Evolutionary conservation across 108 stramenopile species (phyloP), one percentile per base, ranked within the genome.

Genomic region (Aurantiochytrium sp.): DNA sequence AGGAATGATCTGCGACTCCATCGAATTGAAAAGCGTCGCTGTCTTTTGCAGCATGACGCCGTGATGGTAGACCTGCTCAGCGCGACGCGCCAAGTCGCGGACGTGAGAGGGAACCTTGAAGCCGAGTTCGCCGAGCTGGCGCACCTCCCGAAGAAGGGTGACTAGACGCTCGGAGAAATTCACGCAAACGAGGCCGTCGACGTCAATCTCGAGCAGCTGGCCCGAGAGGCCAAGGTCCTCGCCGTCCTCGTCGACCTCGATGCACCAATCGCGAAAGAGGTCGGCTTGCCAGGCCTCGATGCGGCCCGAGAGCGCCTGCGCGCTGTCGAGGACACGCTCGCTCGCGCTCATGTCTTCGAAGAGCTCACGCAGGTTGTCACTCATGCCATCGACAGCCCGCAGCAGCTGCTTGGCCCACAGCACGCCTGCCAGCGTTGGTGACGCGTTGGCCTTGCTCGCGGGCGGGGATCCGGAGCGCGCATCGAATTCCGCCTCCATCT

Each of bases 1-100:
- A 0, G 88, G 89, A n/a, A 94, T 90, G 37, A 94, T 94, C 59
- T 91, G 90, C 2, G 92, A 37, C 10, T 89, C 90, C 68, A 94
- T 89, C 68, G 85, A 87, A 90, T 94, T 94, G 93, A 92, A 94
- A 90, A 94, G 93, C 73, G 90, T 92, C 30, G 93, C 92, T 1
- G 93, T 90, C 88, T 94, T 94, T 85, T 94, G 92, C 32, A 94
- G 89, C 86, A 92, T 73, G 41, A 94, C 90, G 36, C 92, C 93
- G 85, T 91, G 93, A 15, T 93, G 92, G 81, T 91, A 91, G 89
- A 87, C 92, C 27, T 88, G 41, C 86, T 93, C 92, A 2, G 89
- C 92, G 21, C 89, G 68, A 4, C 37, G 5, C 4, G 89, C 85
- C 4, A 34, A 55, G 54, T 88, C 65, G 24, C 30, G 22, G 37